Evolutionary conservation across 164 flowering plant genomes (phyloP).

Genomic region (Euptelea pleiosperma): DNA sequence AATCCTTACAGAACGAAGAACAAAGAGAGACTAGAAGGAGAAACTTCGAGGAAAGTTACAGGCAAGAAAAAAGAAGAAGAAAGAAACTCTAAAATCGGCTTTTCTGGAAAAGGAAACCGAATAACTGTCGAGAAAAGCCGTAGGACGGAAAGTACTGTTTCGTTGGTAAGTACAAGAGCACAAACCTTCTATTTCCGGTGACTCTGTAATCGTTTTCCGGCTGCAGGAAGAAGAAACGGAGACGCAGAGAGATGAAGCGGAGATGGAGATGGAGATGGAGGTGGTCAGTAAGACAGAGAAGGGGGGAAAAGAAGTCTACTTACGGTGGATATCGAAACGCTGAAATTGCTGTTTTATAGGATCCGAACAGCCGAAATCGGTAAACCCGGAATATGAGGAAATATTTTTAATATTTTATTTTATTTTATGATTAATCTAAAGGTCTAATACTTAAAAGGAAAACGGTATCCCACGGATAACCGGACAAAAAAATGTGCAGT

Average conservation of each 20-base stretch:
- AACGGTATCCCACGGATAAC: too few relatives aligned
- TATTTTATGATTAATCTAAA: too few relatives aligned
- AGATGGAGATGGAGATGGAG: slow-evolving; percentile 1
- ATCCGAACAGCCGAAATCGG: slow-evolving; percentile 27
- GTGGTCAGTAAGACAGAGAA: slow-evolving; percentile 10
- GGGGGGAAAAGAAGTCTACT: slow-evolving; percentile 4
- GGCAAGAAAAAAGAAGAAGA: slow-evolving; percentile 1
- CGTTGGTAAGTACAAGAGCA: too few relatives aligned
- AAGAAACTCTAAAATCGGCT: not conserved
- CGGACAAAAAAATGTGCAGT: too few relatives aligned
- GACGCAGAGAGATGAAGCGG: slow-evolving; percentile 6
- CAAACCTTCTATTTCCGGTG: too few relatives aligned
- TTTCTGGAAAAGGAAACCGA: slow-evolving; percentile 14
- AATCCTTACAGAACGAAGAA: not conserved
- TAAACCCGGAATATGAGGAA: slow-evolving; percentile 20
- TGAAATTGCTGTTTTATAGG: slow-evolving; percentile 30
- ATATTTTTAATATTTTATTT: not conserved
- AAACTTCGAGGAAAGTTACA: slow-evolving; percentile 34
- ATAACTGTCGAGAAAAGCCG: slow-evolving; percentile 7
- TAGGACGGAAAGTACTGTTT: not conserved
- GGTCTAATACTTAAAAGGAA: too few relatives aligned
- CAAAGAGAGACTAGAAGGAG: not conserved
- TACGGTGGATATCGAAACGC: slow-evolving; percentile 6
- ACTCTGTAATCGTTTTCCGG: too few relatives aligned
- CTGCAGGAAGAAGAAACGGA: not conserved